Evolutionary conservation across 148 eudicot genomes (phyloP).

Genomic region (Chenopodium formosanum): DNA sequence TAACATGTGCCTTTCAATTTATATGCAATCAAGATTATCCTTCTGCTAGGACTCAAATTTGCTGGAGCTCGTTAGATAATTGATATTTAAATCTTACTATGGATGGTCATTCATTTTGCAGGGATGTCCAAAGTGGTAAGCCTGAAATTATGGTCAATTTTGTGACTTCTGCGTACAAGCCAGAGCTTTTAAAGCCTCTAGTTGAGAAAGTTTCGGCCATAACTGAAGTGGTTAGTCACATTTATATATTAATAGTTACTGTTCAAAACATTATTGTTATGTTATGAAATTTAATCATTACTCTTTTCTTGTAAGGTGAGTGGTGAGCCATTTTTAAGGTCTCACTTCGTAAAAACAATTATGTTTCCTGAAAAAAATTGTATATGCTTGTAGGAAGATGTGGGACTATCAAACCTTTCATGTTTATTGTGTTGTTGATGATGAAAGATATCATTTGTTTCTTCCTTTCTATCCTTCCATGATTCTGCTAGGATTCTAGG

Average conservation of each 20-base stretch:
- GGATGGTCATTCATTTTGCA: conserved; percentile 31
- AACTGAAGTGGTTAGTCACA: conserved; percentile 75
- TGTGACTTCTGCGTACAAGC: conserved; percentile 89
- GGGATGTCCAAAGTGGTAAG: conserved; percentile 63
- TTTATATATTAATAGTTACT: neutral
- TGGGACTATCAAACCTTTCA: neutral
- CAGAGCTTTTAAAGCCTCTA: conserved; percentile 78
- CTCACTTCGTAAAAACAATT: neutral
- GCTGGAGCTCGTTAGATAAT: neutral
- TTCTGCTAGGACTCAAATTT: neutral
- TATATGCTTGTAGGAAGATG: neutral
- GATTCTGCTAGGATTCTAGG: no score
- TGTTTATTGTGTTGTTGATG: neutral
- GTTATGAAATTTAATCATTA: neutral
- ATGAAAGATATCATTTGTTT: neutral
- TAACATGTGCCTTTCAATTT: neutral
- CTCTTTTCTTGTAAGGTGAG: neutral
- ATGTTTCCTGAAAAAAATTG: neutral
- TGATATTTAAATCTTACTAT: neutral
- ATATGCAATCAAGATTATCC: neutral
- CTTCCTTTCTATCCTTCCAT: neutral
- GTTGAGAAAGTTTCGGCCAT: conserved; percentile 68
- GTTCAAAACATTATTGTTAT: neutral
- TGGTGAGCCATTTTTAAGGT: neutral
- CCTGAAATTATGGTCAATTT: conserved; percentile 95